phyloP scores from a whole-genome alignment of 129 eudicot genomes.

The Flaveria ramosissima region DNA sequence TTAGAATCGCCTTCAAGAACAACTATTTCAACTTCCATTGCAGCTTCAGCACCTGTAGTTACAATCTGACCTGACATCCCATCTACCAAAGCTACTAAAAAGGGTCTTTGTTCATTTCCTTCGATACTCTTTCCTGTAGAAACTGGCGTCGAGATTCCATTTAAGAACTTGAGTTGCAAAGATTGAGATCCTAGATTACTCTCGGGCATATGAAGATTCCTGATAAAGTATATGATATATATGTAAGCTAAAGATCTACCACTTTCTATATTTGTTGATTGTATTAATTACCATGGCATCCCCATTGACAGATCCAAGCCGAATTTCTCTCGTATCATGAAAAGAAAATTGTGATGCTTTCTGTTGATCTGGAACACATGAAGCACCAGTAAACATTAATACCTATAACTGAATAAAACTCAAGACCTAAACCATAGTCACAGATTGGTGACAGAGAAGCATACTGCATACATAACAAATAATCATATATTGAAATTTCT shows the following conservation, averaged over 20 bases:
- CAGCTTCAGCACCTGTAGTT: conserved; percentile 43
- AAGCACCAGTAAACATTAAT: conserved; percentile 17
- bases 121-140: conserved; percentile 50
- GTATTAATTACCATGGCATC: conserved; percentile 24
- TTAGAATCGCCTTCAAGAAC: conserved; percentile 46
- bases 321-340: conserved; percentile 12
- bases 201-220: conserved; percentile 30
- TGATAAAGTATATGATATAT: too few species aligned
- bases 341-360: conserved; percentile 21
- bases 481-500: too few species aligned
- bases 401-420: neutral
- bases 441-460: neutral
- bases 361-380: conserved; percentile 20
- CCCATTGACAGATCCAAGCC: conserved; percentile 20
- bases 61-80: conserved; percentile 39
- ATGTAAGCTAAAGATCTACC: conserved; percentile 28
- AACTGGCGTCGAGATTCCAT: conserved; percentile 46
- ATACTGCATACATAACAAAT: neutral
- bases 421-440: neutral
- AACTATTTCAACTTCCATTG: conserved; percentile 54
- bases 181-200: conserved; percentile 31
- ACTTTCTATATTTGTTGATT: neutral
- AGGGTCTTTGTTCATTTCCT: conserved; percentile 44
- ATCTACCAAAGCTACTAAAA: conserved; percentile 54
- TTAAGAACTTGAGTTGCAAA: conserved; percentile 50